Base-by-base conservation (phyloP, 1,139 yeast genomes). In the Pichia sp. region DNA sequence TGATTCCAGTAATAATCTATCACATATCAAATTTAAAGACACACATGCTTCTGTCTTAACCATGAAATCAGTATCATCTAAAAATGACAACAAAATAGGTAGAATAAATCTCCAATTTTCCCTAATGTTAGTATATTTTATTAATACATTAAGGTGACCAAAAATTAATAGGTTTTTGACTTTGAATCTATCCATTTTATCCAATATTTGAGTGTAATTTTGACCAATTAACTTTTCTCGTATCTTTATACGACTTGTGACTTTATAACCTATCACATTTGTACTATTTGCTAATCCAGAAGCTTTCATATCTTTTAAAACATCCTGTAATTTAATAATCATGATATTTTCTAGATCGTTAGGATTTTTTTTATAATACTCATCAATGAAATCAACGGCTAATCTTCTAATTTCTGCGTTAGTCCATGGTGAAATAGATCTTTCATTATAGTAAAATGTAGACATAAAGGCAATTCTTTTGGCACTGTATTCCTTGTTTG, bases 1-100 rank as follows among this genome's bases (percentile, higher is more conserved):
- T 40, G 42, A 3, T 8, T 16, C 30, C 6, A 24, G 23, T 9
- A 34, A 16, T 5, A 57, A 34, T 38, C 47, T 46, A 1, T 18
- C 20, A n/a, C 56, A 40, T 4, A 61, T 24, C 7, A 15, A 20
- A 6, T 43, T 36, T 13, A 61, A 39, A 3, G 50, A 30, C 3
- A 43, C 18, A 34, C 58, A 53, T 1, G 61, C 61, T 24, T 52
- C 56, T 7, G 54, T 39, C 40, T 60, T 59, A 16, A 62, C 53
- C 24, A 59, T 32, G 2, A 50, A 42, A 26, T 62, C 60, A 4
- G 62, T 38, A 23, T 60, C 63, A 43, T 63, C 66, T 26, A 63
- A 46, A 27, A 56, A 60, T 24, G 53, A 47, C 24, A 62, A 50
- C 12, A 60, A 23, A 11, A 59, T 29, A 2, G 65, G 64, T 5